Conservation (phyloP, 345 rosid species). For the Euphorbia tirucalli region DNA sequence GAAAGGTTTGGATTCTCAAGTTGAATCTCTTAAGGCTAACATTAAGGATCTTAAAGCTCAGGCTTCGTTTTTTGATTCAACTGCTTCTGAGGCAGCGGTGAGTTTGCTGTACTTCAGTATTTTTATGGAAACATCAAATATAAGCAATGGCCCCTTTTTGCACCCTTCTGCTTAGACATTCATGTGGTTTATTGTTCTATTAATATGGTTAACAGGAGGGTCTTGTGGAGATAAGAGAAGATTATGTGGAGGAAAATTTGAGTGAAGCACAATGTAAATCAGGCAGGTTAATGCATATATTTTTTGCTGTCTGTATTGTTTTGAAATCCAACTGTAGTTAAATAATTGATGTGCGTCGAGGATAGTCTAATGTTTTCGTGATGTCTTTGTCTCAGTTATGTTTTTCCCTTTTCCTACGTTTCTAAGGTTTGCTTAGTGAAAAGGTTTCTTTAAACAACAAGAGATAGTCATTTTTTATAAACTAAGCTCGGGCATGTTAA, state of each 20-base stretch:
- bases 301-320: background rate
- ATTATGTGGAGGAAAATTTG: conserved; percentile 51
- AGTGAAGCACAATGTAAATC: conserved; percentile 35
- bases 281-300: conserved; percentile 29
- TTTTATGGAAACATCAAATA: background rate
- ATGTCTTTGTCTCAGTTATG: background rate
- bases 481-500: background rate
- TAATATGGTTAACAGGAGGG: conserved; percentile 54
- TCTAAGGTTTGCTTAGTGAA: background rate
- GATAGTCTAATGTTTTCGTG: background rate
- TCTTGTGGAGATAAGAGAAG: conserved; percentile 88
- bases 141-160: background rate
- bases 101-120: conserved; percentile 19
- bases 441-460: background rate
- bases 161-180: background rate
- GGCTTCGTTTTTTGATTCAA: conserved; percentile 68
- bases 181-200: background rate
- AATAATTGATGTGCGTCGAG: background rate
- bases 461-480: background rate
- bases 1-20: conserved; percentile 57
- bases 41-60: conserved; percentile 73
- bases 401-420: background rate
- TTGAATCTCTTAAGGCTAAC: conserved; percentile 56
- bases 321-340: background rate
- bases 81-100: conserved; percentile 80